Evolutionary conservation across 169 alveolate species (phyloP), one percentile per base, ranked within the genome.

Genomic region (Eimeria sp.): DNA sequence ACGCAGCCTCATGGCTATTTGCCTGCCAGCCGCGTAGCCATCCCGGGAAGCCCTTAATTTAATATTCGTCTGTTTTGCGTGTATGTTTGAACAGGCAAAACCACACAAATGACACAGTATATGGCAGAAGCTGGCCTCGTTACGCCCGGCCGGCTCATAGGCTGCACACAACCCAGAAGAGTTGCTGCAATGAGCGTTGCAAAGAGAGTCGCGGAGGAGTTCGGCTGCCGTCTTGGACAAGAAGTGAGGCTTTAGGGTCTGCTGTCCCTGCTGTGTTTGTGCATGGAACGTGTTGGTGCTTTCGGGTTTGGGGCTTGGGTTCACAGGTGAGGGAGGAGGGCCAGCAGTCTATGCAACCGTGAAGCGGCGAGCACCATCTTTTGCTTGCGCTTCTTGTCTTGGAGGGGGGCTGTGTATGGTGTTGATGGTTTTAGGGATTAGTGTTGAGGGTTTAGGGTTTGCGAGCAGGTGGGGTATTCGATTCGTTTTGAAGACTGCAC

Each of bases 171-270:
- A 97, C 99, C 99, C 45, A 98, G 99, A 84, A 98, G 99, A 95
- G 99, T 99, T 43, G 99, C 99, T 3, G 99, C 99, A 3, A 99
- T 99, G 91, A 98, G 99, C 65, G 99, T 99, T 3, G 99, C 99
- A 40, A 99, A 99, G 98, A 99, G 99, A 96, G 99, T 99, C 51
- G 98, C 99, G 43, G 99, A 99, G 95, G 99, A 99, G 97, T 98
- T 98, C 95, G 99, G 99, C 5, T 99, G 99, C 91, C 98, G 99
- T 43, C 95, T 99, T n/a, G 99, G 99, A 20, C 99, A 98, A 89
- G 99, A 99, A 94, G 99, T 99, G 10, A 67, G 92, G 45, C 27
- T 51, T 18, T 47, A 51, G 95, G 63, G 96, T 92, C 10, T 73
- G 13, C 25, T 51, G 84, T 16, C 14, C 16, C 18, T 51, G 84